phyloP scores from a whole-genome alignment of 768 basidiomycete species.

The Mycena olivaceomarginata region DNA sequence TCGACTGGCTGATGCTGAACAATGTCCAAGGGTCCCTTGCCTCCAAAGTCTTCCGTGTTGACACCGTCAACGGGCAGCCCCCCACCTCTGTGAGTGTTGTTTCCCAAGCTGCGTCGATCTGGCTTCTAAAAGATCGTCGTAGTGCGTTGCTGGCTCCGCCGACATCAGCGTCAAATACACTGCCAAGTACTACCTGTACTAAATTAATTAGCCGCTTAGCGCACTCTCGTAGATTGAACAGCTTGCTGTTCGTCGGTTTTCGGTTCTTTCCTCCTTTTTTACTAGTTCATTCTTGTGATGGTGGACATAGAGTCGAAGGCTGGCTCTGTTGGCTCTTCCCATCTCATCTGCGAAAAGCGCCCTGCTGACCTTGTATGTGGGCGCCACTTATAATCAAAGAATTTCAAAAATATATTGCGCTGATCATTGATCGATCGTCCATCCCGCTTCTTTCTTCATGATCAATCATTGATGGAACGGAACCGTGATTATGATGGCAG shows the following conservation, averaged over 20 bases:
- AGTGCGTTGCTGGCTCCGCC: slow-evolving; percentile 39
- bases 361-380: neutral
- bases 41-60: slow-evolving; percentile 59
- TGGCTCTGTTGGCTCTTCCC: slow-evolving; percentile 10
- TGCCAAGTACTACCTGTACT: slow-evolving; percentile 45
- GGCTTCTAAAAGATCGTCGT: neutral
- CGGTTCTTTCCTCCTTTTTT: slow-evolving; percentile 15
- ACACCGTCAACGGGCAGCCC: slow-evolving; percentile 53
- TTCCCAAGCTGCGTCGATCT: neutral
- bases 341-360: neutral
- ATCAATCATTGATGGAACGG: too few relatives aligned
- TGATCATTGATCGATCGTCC: too few relatives aligned
- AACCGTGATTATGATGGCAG: too few relatives aligned
- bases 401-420: too few relatives aligned
- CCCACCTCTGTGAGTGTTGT: slow-evolving; percentile 53
- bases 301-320: slow-evolving; percentile 7
- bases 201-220: too few relatives aligned
- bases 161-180: slow-evolving; percentile 44
- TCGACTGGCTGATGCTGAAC: slow-evolving; percentile 65
- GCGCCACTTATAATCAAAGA: neutral
- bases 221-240: neutral
- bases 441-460: too few relatives aligned
- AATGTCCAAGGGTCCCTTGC: slow-evolving; percentile 60
- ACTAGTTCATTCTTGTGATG: slow-evolving; percentile 9
- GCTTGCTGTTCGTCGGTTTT: neutral